A percentile compares a stretch with the other conserved stretches of the same genome.
Conservation (phyloP, 78 protist species). For the Protostelium mycophagum region DNA sequence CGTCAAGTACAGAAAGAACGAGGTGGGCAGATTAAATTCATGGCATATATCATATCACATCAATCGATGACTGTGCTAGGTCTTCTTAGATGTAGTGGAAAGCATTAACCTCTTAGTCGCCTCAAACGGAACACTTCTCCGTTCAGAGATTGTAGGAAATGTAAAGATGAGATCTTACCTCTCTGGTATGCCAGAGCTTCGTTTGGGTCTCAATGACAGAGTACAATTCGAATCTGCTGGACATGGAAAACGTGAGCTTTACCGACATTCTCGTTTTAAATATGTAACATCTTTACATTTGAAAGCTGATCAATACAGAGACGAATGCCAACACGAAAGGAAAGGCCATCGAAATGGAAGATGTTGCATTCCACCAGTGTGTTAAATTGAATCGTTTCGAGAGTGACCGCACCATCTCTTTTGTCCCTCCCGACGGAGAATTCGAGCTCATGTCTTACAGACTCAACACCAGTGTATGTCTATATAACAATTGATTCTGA, state of each 20-base stretch:
- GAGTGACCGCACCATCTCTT: slow-evolving; percentile 94
- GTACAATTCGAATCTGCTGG: slow-evolving; percentile 79
- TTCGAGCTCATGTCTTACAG: slow-evolving; percentile 98
- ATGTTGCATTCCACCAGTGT: slow-evolving; percentile 98
- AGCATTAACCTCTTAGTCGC: slow-evolving; percentile 75
- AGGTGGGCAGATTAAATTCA: slow-evolving; percentile 30
- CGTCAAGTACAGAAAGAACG: slow-evolving; percentile 90
- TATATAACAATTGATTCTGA: no score
- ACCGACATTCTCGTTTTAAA: not conserved
- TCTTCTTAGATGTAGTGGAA: slow-evolving; percentile 96
- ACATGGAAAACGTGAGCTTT: slow-evolving; percentile 24
- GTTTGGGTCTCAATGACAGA: slow-evolving; percentile 96
- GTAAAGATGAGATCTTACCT: slow-evolving; percentile 89
- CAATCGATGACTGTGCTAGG: not conserved
- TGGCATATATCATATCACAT: slow-evolving; percentile 4
- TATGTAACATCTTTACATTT: not conserved
- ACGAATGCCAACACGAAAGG: slow-evolving; percentile 45
- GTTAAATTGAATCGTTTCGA: slow-evolving; percentile 95
- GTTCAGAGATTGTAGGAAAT: slow-evolving; percentile 90
- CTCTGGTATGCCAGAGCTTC: slow-evolving; percentile 98
- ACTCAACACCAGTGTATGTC: slow-evolving; percentile 61
- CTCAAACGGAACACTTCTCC: slow-evolving; percentile 82
- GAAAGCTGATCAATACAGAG: not conserved
- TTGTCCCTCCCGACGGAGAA: slow-evolving; percentile 99
- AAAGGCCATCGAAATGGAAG: slow-evolving; percentile 96